These are phyloP conservation scores for Pulveroboletus frians DNA, from an alignment of 768 basidiomycete species.

Conservation along the genomic window DNA sequence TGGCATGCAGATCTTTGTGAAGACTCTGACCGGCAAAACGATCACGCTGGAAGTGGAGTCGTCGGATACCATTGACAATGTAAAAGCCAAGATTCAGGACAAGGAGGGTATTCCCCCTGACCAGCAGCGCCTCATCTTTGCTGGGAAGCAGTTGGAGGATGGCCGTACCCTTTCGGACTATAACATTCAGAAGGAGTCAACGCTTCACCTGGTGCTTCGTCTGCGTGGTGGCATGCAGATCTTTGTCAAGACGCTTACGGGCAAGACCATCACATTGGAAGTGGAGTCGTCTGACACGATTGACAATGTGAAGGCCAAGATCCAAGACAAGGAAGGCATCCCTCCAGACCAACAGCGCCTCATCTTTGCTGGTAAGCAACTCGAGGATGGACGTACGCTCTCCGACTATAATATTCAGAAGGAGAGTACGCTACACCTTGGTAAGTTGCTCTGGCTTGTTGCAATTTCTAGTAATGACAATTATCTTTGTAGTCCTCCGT, in stretches of 20 bases:
- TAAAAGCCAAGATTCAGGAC: slow-evolving; percentile 78
- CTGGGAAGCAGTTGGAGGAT: slow-evolving; percentile 92
- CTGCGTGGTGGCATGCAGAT: slow-evolving; percentile 71
- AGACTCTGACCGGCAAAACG: slow-evolving; percentile 85
- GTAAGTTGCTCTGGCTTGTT: slow-evolving; percentile 10
- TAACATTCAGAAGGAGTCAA: slow-evolving; percentile 82
- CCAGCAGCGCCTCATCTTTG: slow-evolving; percentile 88
- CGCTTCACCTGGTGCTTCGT: slow-evolving; percentile 69
- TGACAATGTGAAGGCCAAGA: slow-evolving; percentile 73
- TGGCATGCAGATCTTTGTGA: slow-evolving; percentile 90
- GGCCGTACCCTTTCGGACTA: slow-evolving; percentile 83
- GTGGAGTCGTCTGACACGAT: slow-evolving; percentile 75
- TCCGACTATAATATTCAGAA: slow-evolving; percentile 78
- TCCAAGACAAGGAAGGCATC: slow-evolving; percentile 78
- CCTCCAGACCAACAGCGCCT: slow-evolving; percentile 74
- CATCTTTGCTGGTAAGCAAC: slow-evolving; percentile 78
- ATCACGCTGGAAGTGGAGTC: slow-evolving; percentile 93
- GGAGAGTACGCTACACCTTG: slow-evolving; percentile 65
- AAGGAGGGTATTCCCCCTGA: slow-evolving; percentile 80
- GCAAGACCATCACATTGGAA: slow-evolving; percentile 73
- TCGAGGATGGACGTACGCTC: slow-evolving; percentile 73
- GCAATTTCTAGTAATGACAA: neutral
- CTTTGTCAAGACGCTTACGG: slow-evolving; percentile 67
- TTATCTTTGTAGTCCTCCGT: slow-evolving; percentile 49
- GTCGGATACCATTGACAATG: slow-evolving; percentile 89